These are phyloP conservation scores for Blastobotrys mokoenaii DNA, from an alignment of 805 yeast genomes.

Conservation along the genomic window DNA sequence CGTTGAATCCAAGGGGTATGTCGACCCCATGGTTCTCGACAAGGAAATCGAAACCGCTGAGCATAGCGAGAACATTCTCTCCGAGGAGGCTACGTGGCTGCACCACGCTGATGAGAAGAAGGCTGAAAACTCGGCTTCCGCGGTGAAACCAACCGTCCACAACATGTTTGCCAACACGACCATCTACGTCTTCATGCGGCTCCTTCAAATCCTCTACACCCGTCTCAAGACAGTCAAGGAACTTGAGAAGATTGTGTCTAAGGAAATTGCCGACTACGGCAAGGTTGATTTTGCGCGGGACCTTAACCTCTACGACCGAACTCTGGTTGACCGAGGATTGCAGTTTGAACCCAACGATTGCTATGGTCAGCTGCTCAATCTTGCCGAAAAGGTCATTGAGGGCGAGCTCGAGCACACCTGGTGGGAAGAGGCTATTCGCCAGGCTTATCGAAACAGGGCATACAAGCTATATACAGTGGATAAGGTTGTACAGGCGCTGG, in stretches of 20 bases:
- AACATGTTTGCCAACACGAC: conserved; percentile 85
- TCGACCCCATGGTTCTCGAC: too few species aligned
- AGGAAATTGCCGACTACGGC: conserved; percentile 48
- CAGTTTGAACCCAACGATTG: conserved; percentile 39
- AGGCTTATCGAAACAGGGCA: conserved; percentile 89
- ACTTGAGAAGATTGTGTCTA: conserved; percentile 60
- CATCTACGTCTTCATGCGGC: conserved; percentile 82
- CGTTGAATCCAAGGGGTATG: too few species aligned
- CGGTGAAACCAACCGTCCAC: conserved; percentile 37
- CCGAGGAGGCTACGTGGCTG: conserved; percentile 20
- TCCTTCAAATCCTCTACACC: conserved; percentile 69
- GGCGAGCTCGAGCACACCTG: conserved; percentile 89
- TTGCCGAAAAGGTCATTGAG: conserved; percentile 71
- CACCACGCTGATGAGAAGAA: conserved; percentile 19
- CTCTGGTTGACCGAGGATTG: conserved; percentile 73
- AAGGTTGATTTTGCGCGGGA: conserved; percentile 68
- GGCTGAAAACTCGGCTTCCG: conserved; percentile 5
- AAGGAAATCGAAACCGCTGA: too few species aligned
- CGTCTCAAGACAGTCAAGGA: conserved; percentile 71
- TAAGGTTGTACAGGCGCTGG: conserved; percentile 74
- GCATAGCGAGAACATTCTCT: conserved; percentile 15
- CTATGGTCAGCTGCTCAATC: conserved; percentile 66
- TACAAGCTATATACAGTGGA: conserved; percentile 89
- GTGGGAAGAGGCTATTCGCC: conserved; percentile 93
- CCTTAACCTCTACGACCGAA: conserved; percentile 70